Percentiles rank a stretch among this genome's conserved stretches.
These are phyloP conservation scores for Vanderwaltozyma verrucispora DNA, from an alignment of 805 yeast species.

Conservation along the genomic window DNA sequence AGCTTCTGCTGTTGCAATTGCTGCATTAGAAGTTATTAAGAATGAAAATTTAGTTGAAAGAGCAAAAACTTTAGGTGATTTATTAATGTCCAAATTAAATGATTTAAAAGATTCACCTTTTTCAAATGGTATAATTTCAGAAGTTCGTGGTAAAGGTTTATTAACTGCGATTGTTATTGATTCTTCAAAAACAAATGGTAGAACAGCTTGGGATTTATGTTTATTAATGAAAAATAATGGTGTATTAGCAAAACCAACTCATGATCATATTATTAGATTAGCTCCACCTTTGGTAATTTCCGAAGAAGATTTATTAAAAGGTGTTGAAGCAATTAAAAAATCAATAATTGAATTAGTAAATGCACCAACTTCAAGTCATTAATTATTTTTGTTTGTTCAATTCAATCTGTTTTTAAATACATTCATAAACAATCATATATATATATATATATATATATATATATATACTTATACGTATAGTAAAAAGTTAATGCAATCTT, in stretches of 20 bases:
- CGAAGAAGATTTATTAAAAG: slow-evolving; percentile 73
- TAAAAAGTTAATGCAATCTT: no score
- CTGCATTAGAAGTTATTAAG: slow-evolving; percentile 81
- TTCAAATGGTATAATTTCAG: slow-evolving; percentile 45
- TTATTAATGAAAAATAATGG: slow-evolving; percentile 80
- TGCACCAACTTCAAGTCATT: slow-evolving; percentile 8
- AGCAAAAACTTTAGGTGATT: slow-evolving; percentile 59
- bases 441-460: background rate
- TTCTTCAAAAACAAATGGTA: slow-evolving; percentile 69
- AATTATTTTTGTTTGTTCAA: background rate
- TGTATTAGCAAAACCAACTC: slow-evolving; percentile 92
- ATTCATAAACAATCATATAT: background rate
- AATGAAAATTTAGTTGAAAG: slow-evolving; percentile 82
- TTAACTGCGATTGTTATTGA: slow-evolving; percentile 88
- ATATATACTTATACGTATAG: no score
- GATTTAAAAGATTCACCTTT: slow-evolving; percentile 37
- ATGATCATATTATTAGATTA: slow-evolving; percentile 86
- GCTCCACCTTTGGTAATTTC: slow-evolving; percentile 94
- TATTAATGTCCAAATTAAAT: slow-evolving; percentile 49
- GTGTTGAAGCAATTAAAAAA: slow-evolving; percentile 61
- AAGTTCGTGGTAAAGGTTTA: slow-evolving; percentile 76
- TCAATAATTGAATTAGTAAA: slow-evolving; percentile 7
- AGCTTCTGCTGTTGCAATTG: slow-evolving; percentile 86
- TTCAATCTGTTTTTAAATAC: no score
- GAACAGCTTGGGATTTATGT: slow-evolving; percentile 95